phyloP scores from a whole-genome alignment of 2,329 filamentous ascomycete species.

The Chaetomium globosum region DNA sequence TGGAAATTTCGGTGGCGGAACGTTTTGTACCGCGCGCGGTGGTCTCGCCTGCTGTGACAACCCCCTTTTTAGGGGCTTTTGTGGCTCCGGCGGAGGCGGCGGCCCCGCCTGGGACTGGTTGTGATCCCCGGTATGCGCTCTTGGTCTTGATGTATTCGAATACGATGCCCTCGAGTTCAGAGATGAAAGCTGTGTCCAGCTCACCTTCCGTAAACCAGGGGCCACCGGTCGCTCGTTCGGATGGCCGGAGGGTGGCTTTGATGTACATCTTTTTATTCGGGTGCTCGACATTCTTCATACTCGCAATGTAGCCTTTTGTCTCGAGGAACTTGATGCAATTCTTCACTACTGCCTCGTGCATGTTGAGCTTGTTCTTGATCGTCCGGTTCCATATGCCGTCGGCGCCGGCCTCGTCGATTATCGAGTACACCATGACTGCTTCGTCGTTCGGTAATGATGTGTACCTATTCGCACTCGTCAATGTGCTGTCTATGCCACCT shows the following conservation, averaged over 20 bases:
- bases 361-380: constrained; percentile 75
- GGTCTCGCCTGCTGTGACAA: constrained; percentile 53
- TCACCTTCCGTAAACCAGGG: constrained; percentile 93
- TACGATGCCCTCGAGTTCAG: constrained; percentile 71
- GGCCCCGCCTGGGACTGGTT: constrained; percentile 30
- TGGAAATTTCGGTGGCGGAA: constrained; percentile 51
- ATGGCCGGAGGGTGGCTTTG: constrained; percentile 79
- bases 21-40: constrained; percentile 54
- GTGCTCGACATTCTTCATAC: constrained; percentile 88
- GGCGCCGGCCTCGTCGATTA: constrained; percentile 81
- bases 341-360: constrained; percentile 81
- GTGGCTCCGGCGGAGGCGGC: constrained; percentile 38
- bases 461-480: constrained; percentile 49
- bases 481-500: background rate
- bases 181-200: constrained; percentile 85
- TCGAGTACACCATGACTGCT: constrained; percentile 78
- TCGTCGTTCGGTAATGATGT: constrained; percentile 69
- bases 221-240: constrained; percentile 87
- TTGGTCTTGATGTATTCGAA: constrained; percentile 71
- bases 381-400: constrained; percentile 91
- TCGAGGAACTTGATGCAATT: constrained; percentile 83
- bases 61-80: constrained; percentile 57
- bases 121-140: constrained; percentile 65
- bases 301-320: constrained; percentile 77
- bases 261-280: constrained; percentile 96